These are phyloP conservation scores for Eucalyptus curtisii DNA, from an alignment of 345 rosid genomes.

Conservation along the genomic window DNA sequence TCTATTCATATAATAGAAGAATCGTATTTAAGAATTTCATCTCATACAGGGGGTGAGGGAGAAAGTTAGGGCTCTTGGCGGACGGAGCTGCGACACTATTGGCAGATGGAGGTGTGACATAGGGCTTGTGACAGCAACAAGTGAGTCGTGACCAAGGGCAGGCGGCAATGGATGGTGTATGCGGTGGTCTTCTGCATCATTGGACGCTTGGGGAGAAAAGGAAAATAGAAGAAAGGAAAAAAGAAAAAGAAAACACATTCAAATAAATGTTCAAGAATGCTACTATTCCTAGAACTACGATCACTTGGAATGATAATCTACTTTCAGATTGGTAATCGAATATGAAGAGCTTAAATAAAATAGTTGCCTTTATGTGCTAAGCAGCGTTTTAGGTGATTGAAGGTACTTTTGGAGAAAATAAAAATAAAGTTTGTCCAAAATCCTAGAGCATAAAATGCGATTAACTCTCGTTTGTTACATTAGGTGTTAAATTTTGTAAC, in stretches of 20 bases:
- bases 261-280: background rate
- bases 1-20: too few relatives aligned
- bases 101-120: background rate
- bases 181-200: background rate
- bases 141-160: fast-evolving
- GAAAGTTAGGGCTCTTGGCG: background rate
- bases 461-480: too few relatives aligned
- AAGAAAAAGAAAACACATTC: background rate
- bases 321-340: background rate
- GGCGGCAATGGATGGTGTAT: background rate
- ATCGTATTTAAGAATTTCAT: too few relatives aligned
- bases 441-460: too few relatives aligned
- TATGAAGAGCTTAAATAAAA: background rate
- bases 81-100: fast-evolving
- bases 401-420: too few relatives aligned
- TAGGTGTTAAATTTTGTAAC: too few relatives aligned
- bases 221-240: background rate
- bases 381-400: too few relatives aligned
- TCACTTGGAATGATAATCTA: background rate
- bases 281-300: background rate
- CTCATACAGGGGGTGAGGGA: fast-evolving
- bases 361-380: too few relatives aligned
- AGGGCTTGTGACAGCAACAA: background rate
- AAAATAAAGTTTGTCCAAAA: too few relatives aligned
- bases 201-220: background rate